Conservation (phyloP, 768 basidiomycete genomes). For the Nevesoporus exiguus region DNA sequence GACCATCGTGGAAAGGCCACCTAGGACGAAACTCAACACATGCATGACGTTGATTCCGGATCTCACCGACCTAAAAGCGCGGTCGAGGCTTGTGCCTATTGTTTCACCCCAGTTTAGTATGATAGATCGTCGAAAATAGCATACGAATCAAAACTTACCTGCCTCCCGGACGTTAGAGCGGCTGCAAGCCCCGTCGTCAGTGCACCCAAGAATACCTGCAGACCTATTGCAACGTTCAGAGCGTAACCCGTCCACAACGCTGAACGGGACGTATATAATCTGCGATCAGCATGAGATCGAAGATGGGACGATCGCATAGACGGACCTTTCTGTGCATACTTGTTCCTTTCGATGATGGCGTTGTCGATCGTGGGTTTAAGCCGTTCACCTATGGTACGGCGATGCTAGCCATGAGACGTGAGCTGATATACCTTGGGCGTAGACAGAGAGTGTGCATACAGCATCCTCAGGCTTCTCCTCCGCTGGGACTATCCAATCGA, state of each 20-base stretch:
- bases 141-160: constrained; percentile 32
- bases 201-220: constrained; percentile 64
- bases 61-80: constrained; percentile 36
- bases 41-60: neutral
- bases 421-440: too few species aligned
- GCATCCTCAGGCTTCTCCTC: neutral
- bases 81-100: constrained; percentile 37
- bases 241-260: constrained; percentile 32
- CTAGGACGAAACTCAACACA: constrained; percentile 26
- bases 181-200: constrained; percentile 65
- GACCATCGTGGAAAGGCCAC: constrained; percentile 61
- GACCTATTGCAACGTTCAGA: constrained; percentile 50
- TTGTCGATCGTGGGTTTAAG: constrained; percentile 49
- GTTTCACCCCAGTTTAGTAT: neutral
- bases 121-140: too few species aligned
- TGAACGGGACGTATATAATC: constrained; percentile 7
- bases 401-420: constrained; percentile 11
- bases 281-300: constrained; percentile 11
- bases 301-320: neutral
- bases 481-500: constrained; percentile 30
- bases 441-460: neutral
- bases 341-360: constrained; percentile 34
- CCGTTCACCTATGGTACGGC: constrained; percentile 48
- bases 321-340: neutral
- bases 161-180: constrained; percentile 36